These are phyloP conservation scores for Hydnum rufescens DNA, from an alignment of 768 basidiomycete species.

Conservation along the genomic window DNA sequence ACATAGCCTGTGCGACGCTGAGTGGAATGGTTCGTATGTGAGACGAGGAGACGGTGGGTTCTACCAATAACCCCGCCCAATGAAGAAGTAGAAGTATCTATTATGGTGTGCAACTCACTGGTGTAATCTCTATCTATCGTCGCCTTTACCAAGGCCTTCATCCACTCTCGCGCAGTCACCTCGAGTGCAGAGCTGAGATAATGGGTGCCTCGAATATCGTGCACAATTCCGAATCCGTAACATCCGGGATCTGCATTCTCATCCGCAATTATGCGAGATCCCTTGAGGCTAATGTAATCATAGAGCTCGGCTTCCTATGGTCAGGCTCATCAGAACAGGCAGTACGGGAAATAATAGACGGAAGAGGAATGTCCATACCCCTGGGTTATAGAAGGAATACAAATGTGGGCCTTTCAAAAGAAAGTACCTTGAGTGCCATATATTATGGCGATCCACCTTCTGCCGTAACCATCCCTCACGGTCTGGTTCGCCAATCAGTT, in stretches of 20 bases:
- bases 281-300: constrained; percentile 80
- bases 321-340: neutral
- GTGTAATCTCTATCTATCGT: constrained; percentile 89
- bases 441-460: constrained; percentile 79
- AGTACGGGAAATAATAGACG: constrained; percentile 5
- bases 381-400: constrained; percentile 61
- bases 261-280: constrained; percentile 85
- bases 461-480: constrained; percentile 90
- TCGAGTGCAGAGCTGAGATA: constrained; percentile 87
- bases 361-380: constrained; percentile 19
- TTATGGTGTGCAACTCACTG: constrained; percentile 30
- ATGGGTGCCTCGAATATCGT: constrained; percentile 72
- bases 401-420: constrained; percentile 82
- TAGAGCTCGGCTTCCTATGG: constrained; percentile 80
- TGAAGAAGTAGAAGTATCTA: neutral
- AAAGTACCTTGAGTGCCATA: constrained; percentile 88
- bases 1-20: constrained; percentile 89
- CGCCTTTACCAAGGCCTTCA: constrained; percentile 99
- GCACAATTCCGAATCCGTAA: constrained; percentile 89
- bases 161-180: constrained; percentile 77
- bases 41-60: constrained; percentile 86
- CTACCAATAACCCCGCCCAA: constrained; percentile 22
- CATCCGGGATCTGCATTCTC: constrained; percentile 80
- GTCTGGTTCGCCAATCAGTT: constrained; percentile 83
- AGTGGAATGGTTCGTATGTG: constrained; percentile 94